These are phyloP conservation scores for Colletotrichum sp. DNA, from an alignment of 2,329 filamentous ascomycete species.

Conservation along the genomic window DNA sequence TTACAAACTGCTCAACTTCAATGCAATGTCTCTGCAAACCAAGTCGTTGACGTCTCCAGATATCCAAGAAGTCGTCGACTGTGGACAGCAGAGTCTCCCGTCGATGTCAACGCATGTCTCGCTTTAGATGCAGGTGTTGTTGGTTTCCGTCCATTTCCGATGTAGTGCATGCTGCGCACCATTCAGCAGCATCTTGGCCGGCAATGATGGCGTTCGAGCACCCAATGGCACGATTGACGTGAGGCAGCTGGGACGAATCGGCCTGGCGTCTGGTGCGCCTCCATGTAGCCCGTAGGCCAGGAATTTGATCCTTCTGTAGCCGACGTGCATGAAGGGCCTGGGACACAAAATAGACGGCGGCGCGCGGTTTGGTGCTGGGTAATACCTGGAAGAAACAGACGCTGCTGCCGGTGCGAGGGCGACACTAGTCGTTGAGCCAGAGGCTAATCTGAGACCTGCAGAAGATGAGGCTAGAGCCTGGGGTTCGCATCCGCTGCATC, in stretches of 20 bases:
- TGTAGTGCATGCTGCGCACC: not conserved
- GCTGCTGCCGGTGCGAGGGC: not conserved
- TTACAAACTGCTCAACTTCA: not conserved
- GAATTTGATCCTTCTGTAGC: not conserved
- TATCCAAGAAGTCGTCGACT: not conserved
- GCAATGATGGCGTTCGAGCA: not conserved
- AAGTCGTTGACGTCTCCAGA: not conserved
- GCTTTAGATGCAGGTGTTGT: not conserved
- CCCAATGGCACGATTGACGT: not conserved
- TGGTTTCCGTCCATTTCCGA: not conserved
- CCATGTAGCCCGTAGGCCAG: not conserved
- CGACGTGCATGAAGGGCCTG: conserved; percentile 2
- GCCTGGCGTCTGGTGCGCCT: not conserved
- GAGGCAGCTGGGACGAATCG: not conserved
- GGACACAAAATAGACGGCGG: not conserved
- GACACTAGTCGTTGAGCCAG: not conserved
- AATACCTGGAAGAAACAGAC: not conserved
- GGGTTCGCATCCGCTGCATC: not conserved
- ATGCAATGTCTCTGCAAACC: not conserved
- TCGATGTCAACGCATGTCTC: not conserved
- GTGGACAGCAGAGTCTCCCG: not conserved
- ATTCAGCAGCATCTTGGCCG: not conserved
- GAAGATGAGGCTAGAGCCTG: conserved; percentile 1
- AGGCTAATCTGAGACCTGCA: conserved; percentile 14
- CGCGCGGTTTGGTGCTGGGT: not conserved